Evolutionary conservation across 805 yeast species (phyloP).

Genomic region (Naumovozyma baii): DNA sequence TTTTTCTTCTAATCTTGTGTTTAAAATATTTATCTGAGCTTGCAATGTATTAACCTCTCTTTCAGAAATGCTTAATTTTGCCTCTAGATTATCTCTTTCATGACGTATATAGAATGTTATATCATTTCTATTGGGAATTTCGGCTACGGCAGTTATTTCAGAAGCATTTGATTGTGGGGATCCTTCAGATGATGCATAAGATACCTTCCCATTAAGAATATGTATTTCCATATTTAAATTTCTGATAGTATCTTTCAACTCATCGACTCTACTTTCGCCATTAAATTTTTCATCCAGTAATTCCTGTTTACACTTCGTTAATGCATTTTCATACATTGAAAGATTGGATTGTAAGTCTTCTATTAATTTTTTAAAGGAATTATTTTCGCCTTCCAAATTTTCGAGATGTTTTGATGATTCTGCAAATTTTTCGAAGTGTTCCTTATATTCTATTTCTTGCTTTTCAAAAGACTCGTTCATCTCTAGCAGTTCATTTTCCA

Average conservation of each 20-base stretch:
- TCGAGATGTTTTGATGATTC: not conserved
- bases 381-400: not conserved
- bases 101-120: constrained; percentile 6
- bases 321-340: not conserved
- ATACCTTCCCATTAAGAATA: not conserved
- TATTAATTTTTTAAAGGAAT: not conserved
- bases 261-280: constrained; percentile 26
- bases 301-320: not conserved
- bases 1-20: not conserved
- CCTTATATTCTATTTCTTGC: not conserved
- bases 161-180: not conserved
- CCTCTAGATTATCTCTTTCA: constrained; percentile 5
- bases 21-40: not conserved
- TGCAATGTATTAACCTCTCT: not conserved
- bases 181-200: not conserved
- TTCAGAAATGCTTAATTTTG: constrained; percentile 1
- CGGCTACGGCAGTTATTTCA: not conserved
- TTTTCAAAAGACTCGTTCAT: not conserved
- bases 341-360: not conserved
- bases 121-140: not conserved
- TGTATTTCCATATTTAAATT: constrained; percentile 33
- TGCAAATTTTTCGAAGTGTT: not conserved
- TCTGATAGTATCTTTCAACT: constrained; percentile 53
- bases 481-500: not conserved
- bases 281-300: not conserved